Conservation (phyloP, 345 rosid genomes). For the Bretschneidera sinensis region DNA sequence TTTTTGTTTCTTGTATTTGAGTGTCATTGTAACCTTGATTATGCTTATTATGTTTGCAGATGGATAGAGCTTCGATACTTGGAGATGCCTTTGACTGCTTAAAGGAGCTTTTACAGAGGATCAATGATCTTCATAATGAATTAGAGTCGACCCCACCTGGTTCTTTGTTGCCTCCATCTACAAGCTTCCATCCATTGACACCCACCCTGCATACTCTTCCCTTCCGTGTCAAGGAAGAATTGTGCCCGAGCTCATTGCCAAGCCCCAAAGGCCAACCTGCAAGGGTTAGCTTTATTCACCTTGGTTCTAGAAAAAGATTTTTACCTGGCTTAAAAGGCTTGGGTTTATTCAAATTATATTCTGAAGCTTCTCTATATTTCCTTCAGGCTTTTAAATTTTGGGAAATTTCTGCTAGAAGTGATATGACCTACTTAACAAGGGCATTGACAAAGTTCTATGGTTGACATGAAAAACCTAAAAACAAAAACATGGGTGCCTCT, state of each 20-base stretch:
- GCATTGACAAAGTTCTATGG: neutral
- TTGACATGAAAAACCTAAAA: neutral
- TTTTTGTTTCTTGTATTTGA: slow-evolving; percentile 8
- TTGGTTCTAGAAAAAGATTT: neutral
- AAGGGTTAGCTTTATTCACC: slow-evolving; percentile 41
- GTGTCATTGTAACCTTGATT: neutral
- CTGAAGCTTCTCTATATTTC: neutral
- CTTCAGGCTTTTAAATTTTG: neutral
- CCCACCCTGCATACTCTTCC: slow-evolving; percentile 79
- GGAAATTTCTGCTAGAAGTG: neutral
- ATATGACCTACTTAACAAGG: neutral
- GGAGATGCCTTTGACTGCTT: slow-evolving; percentile 96
- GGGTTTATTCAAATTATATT: neutral
- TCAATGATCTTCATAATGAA: slow-evolving; percentile 85
- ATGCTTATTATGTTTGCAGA: slow-evolving; percentile 40
- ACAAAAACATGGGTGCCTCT: slow-evolving; percentile 1
- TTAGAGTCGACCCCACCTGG: slow-evolving; percentile 76
- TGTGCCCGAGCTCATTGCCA: slow-evolving; percentile 60
- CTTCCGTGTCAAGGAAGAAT: slow-evolving; percentile 71
- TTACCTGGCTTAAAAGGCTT: neutral
- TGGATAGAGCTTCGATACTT: slow-evolving; percentile 97
- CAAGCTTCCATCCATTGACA: slow-evolving; percentile 78
- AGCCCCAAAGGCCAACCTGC: slow-evolving; percentile 84
- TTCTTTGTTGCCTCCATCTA: slow-evolving; percentile 49
- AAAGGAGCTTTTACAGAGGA: slow-evolving; percentile 91